Evolutionary conservation across 768 basidiomycete species (phyloP).

Genomic region (Boletus barrowsii): DNA sequence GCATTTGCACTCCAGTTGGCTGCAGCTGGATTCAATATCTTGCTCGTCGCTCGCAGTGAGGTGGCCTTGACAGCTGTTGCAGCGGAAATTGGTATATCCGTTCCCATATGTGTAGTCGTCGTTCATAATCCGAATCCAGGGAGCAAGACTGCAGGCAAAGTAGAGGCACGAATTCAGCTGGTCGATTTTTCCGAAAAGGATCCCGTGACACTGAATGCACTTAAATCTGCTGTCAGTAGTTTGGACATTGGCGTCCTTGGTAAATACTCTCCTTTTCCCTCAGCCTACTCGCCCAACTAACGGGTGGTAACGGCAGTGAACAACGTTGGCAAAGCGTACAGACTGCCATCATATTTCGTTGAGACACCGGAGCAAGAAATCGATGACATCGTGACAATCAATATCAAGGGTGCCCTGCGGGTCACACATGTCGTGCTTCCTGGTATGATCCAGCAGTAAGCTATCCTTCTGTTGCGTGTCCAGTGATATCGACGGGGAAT

Average conservation of each 20-base stretch:
- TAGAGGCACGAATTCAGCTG: constrained; percentile 60
- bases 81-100: constrained; percentile 62
- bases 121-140: constrained; percentile 26
- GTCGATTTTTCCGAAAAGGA: constrained; percentile 74
- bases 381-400: constrained; percentile 80
- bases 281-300: background rate
- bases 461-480: background rate
- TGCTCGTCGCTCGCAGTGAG: constrained; percentile 77
- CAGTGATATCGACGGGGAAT: background rate
- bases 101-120: background rate
- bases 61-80: constrained; percentile 61
- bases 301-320: constrained; percentile 59
- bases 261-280: constrained; percentile 32
- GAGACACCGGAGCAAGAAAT: constrained; percentile 77
- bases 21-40: constrained; percentile 80
- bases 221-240: constrained; percentile 44
- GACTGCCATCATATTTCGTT: constrained; percentile 81
- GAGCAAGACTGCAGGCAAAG: constrained; percentile 39
- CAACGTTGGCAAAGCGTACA: constrained; percentile 91
- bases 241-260: constrained; percentile 80
- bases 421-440: constrained; percentile 81
- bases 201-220: constrained; percentile 47
- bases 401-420: constrained; percentile 76
- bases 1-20: constrained; percentile 94
- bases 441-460: constrained; percentile 72